Evolutionary conservation across 2,329 filamentous ascomycete species (phyloP).

Genomic region (Stylonectria norvegica): DNA sequence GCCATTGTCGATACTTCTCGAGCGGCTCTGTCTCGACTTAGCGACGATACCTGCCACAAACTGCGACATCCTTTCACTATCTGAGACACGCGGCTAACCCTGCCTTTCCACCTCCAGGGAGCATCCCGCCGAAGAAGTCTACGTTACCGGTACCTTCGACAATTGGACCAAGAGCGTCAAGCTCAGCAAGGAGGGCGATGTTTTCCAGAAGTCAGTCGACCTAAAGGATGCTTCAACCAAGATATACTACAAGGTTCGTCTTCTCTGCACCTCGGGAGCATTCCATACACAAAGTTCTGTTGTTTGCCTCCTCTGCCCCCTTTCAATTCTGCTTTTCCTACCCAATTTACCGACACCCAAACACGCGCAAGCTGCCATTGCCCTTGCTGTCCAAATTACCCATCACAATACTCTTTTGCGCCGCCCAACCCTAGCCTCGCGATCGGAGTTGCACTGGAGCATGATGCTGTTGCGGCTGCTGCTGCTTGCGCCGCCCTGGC

Average conservation of each 20-base stretch:
- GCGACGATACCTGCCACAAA: constrained; percentile 6
- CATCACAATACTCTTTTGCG: neutral
- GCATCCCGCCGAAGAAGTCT: constrained; percentile 79
- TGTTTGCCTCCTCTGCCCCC: neutral
- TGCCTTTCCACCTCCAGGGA: constrained; percentile 55
- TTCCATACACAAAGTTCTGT: no score
- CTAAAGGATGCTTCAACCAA: constrained; percentile 65
- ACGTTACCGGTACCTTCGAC: constrained; percentile 94
- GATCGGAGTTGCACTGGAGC: no score
- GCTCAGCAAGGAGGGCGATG: constrained; percentile 69
- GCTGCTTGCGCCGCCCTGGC: constrained; percentile 11
- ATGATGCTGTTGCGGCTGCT: constrained; percentile 7
- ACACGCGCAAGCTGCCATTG: constrained; percentile 10
- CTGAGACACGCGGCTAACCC: constrained; percentile 22
- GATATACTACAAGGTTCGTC: constrained; percentile 88
- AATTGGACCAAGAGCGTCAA: constrained; percentile 85
- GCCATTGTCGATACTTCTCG: constrained; percentile 10
- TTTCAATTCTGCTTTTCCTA: constrained; percentile 1
- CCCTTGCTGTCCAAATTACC: constrained; percentile 1
- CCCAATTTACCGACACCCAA: constrained; percentile 3
- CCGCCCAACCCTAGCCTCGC: no score
- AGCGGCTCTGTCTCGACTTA: constrained; percentile 1
- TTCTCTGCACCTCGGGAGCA: no score
- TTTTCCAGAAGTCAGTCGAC: constrained; percentile 78
- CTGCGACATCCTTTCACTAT: constrained; percentile 11